Evolutionary conservation across 805 yeast species (phyloP), one percentile per base, ranked within the genome.

Genomic region (Ogataea parapolymorpha): DNA sequence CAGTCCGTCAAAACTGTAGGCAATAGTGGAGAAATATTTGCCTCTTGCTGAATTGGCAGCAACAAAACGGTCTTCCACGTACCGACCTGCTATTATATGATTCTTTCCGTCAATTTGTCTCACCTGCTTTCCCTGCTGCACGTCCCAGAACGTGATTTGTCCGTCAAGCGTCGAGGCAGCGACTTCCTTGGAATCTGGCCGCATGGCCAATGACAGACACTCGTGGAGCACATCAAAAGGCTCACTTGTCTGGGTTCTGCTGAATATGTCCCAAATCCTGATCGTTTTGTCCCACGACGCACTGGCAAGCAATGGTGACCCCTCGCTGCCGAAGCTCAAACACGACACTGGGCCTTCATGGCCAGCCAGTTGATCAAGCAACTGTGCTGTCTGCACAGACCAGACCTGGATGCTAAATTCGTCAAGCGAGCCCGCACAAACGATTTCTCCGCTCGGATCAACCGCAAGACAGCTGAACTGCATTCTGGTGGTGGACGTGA

Each of bases 261-360:
- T 84, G 63, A 91, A 93, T 34, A 93, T 79, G 57, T 81, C 84
- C 99, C 99, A 93, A 9, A 93, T 72, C 51, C 99, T 73, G 13
- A 90, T 82, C 4, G 98, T 90, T 52, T 85, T 85, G 66, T 93
- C 99, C 99, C 99, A 93, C 16, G 95, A 84, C 2, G 96, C 95
- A 43, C 93, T 81, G 3, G 95, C 97, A 42, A 93, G 71, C 11
- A 80, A 71, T 2, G 63, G 55, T 35, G 79, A 72, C 45, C 79
- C 85, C 55, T 89, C 95, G 10, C 67, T 68, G 34, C 96, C 95
- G 61, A 93, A 91, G 9, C 91, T 78, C 29, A 93, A 69, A 49
- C 88, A 80, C 1, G 96, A 86, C 3, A 93, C 82, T 1, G 99
- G 99, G 2, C 96, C 99, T 53, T 85, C 95, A 64, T 93, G 99